These are phyloP conservation scores for Kalaharituber pfeilii DNA, from an alignment of 2,329 filamentous ascomycete species.

Conservation along the genomic window DNA sequence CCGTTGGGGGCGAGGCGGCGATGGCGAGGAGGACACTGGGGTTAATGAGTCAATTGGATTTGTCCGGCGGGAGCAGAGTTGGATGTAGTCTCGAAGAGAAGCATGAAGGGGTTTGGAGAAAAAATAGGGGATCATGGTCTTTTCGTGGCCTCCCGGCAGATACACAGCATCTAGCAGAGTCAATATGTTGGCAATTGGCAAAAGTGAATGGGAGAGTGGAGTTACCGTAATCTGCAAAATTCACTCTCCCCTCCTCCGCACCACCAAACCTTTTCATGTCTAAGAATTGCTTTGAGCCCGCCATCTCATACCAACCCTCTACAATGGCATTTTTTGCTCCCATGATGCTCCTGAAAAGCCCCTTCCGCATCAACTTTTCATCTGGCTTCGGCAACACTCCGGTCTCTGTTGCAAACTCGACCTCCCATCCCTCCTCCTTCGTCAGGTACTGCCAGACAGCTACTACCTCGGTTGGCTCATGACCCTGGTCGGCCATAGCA, in stretches of 20 bases:
- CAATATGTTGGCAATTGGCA: background rate
- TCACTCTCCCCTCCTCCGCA: constrained; percentile 15
- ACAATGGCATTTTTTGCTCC: constrained; percentile 6
- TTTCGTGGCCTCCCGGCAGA: constrained; percentile 18
- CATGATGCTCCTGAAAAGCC: constrained; percentile 6
- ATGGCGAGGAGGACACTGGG: constrained; percentile 3
- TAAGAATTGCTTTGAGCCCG: constrained; percentile 15
- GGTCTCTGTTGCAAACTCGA: constrained; percentile 19
- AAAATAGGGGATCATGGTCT: constrained; percentile 19
- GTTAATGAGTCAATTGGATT: background rate
- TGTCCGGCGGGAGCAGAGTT: constrained; percentile 11
- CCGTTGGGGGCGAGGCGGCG: constrained; percentile 12
- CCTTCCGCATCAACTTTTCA: constrained; percentile 12
- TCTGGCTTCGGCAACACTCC: constrained; percentile 17
- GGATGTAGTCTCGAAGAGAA: constrained; percentile 16
- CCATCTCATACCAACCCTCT: constrained; percentile 17
- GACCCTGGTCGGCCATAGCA: constrained; percentile 8
- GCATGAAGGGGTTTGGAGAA: constrained; percentile 19
- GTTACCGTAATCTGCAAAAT: constrained; percentile 16
- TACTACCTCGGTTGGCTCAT: constrained; percentile 13
- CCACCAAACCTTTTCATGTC: constrained; percentile 12
- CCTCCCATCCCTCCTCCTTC: constrained; percentile 14
- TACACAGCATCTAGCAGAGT: constrained; percentile 11
- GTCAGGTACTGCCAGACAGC: constrained; percentile 8
- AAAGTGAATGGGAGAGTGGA: background rate